phyloP scores from a whole-genome alignment of 2,329 filamentous ascomycete genomes.

The Aspergillus uvarum region DNA sequence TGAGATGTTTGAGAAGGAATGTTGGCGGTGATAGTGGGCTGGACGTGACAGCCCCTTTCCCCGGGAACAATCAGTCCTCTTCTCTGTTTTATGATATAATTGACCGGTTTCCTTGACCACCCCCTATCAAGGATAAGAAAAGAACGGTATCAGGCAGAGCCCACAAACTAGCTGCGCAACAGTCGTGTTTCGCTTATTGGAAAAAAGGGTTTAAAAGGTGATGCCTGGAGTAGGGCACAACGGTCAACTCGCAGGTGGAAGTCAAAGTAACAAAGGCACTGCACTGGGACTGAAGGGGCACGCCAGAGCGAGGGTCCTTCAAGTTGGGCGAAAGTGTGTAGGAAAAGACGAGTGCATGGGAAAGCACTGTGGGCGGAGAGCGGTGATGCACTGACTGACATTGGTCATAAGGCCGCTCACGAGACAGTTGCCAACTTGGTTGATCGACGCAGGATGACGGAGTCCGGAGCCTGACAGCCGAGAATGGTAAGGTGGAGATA shows the following conservation, averaged over 20 bases:
- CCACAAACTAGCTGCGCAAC: background rate
- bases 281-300: slow-evolving; percentile 10
- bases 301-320: background rate
- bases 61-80: background rate
- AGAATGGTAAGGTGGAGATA: slow-evolving; percentile 18
- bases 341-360: background rate
- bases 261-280: background rate
- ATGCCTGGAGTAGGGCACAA: background rate
- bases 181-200: background rate
- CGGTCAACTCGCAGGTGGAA: too few species aligned
- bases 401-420: slow-evolving; percentile 18
- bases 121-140: background rate
- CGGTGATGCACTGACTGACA: slow-evolving; percentile 10
- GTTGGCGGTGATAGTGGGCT: slow-evolving; percentile 74
- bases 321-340: slow-evolving; percentile 1
- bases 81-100: background rate
- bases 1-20: slow-evolving; percentile 73
- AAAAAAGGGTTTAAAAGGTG: background rate
- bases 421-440: slow-evolving; percentile 17
- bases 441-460: slow-evolving; percentile 24
- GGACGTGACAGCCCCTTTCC: slow-evolving; percentile 66
- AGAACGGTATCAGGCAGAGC: background rate
- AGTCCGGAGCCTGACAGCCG: slow-evolving; percentile 14
- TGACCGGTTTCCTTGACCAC: background rate
- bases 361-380: slow-evolving; percentile 10